Evolutionary conservation across 441 rosid species (phyloP).

Genomic region (Omphalea diandra): DNA sequence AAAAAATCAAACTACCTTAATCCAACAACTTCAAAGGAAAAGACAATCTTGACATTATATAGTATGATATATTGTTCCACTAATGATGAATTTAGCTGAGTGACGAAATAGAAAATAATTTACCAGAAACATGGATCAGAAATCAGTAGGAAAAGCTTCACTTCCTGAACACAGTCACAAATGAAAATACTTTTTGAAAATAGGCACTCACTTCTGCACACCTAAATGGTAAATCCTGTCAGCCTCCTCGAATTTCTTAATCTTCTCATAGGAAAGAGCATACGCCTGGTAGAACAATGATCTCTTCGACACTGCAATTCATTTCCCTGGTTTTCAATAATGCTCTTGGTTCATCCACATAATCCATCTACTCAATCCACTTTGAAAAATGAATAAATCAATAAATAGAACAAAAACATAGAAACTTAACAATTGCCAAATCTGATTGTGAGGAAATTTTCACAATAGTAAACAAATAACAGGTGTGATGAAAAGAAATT

Average conservation of each 20-base stretch:
- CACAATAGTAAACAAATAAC: neutral
- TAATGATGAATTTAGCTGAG: neutral
- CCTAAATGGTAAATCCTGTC: conserved; percentile 89
- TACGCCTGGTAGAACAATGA: conserved; percentile 89
- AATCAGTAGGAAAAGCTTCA: neutral
- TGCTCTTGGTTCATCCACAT: conserved; percentile 74
- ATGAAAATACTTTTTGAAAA: too few relatives aligned
- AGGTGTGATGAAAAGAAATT: neutral
- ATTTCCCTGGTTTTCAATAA: conserved; percentile 73
- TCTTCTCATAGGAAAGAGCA: conserved; percentile 86
- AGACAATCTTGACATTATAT: neutral
- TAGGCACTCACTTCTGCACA: conserved; percentile 64
- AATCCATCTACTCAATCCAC: conserved; percentile 74
- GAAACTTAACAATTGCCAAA: neutral
- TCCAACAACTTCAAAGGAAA: neutral
- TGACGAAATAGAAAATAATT: neutral
- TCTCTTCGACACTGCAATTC: conserved; percentile 54
- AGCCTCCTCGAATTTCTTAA: conserved; percentile 80
- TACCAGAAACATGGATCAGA: neutral
- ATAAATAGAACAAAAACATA: neutral
- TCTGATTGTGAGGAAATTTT: neutral
- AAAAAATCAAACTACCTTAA: neutral
- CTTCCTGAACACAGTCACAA: neutral
- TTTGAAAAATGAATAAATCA: conserved; percentile 5
- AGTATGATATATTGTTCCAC: too few relatives aligned